Conservation (phyloP, 257 asterid species). For the Vinca minor region DNA sequence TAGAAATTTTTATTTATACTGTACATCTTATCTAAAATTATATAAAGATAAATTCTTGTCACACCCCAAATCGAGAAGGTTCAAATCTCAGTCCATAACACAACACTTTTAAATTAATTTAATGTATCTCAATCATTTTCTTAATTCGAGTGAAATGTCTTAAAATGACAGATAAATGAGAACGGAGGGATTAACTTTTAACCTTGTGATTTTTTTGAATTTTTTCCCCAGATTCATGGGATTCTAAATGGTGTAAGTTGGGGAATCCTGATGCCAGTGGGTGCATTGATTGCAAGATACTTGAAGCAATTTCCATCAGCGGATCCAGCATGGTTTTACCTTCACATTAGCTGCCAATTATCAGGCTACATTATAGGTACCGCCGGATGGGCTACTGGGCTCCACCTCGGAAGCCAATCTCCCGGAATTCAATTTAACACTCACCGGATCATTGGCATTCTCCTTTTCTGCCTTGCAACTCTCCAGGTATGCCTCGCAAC, state of each 20-base stretch:
- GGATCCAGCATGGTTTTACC: slow-evolving; percentile 88
- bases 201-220: not conserved
- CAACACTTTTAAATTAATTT: no score
- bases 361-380: slow-evolving; percentile 68
- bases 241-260: slow-evolving; percentile 67
- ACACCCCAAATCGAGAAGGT: no score
- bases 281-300: slow-evolving; percentile 72
- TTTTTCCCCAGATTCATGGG: slow-evolving; percentile 83
- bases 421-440: slow-evolving; percentile 43
- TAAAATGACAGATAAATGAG: not conserved
- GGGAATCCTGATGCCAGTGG: slow-evolving; percentile 76
- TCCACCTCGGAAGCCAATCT: slow-evolving; percentile 65
- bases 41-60: no score
- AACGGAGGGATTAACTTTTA: no score
- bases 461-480: slow-evolving; percentile 60
- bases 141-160: no score
- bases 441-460: slow-evolving; percentile 68
- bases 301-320: slow-evolving; percentile 62
- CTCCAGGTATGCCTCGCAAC: no score
- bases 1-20: no score
- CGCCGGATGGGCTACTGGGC: slow-evolving; percentile 88
- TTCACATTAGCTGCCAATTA: slow-evolving; percentile 57
- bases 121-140: no score
- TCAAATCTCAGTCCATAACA: no score
- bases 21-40: no score